Conservation (phyloP, 164 flowering plant species). For the Stephania cephalantha region DNA sequence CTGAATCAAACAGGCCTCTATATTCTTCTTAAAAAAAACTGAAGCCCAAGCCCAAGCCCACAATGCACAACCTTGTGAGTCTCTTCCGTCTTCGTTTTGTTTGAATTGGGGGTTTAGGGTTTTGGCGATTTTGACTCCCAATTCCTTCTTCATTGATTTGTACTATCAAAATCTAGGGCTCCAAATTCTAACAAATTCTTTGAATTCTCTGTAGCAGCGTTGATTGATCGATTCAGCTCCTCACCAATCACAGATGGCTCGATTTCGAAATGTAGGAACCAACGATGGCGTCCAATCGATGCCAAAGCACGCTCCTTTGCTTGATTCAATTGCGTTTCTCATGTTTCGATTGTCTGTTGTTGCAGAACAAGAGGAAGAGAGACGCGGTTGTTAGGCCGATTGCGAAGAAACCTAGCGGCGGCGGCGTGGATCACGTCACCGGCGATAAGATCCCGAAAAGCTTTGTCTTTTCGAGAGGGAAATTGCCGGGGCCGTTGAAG, state of each 20-base stretch:
- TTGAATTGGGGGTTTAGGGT: too few relatives aligned
- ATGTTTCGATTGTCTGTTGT: background rate
- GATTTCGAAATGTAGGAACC: constrained; percentile 38
- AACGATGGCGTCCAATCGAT: background rate
- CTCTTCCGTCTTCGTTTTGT: too few relatives aligned
- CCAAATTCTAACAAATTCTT: too few relatives aligned
- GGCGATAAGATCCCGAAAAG: constrained; percentile 89
- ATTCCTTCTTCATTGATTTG: too few relatives aligned
- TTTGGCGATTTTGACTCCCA: too few relatives aligned
- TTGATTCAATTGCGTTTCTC: background rate
- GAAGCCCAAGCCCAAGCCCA: too few relatives aligned
- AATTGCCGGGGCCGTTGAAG: constrained; percentile 57
- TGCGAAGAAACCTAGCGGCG: constrained; percentile 41
- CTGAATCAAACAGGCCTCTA: too few relatives aligned
- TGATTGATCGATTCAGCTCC: background rate
- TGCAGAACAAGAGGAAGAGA: constrained; percentile 29
- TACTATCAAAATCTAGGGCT: too few relatives aligned
- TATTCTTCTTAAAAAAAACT: too few relatives aligned
- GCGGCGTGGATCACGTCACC: constrained; percentile 62
- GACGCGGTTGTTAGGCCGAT: constrained; percentile 45
- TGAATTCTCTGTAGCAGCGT: too few relatives aligned
- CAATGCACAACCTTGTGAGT: too few relatives aligned
- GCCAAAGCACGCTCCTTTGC: background rate
- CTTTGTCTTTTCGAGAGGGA: constrained; percentile 77
- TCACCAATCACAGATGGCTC: constrained; percentile 29